Percentiles rank a stretch among this genome's conserved stretches.
These are phyloP conservation scores for Actinomortierella wolfii DNA, from an alignment of 371 early-diverging fungal genomes.

Conservation along the genomic window DNA sequence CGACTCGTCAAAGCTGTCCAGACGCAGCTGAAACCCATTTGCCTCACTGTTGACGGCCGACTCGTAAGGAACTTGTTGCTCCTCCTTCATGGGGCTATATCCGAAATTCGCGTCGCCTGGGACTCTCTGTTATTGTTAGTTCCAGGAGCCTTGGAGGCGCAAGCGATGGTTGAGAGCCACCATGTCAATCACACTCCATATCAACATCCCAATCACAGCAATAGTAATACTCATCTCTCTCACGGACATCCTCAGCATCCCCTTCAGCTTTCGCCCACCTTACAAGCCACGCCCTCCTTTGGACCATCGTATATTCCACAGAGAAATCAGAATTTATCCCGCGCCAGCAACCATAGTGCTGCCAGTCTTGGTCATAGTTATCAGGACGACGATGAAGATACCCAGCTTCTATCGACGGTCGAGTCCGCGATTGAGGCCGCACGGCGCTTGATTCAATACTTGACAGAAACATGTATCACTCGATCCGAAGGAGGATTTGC, in stretches of 20 bases:
- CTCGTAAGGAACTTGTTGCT: constrained; percentile 52
- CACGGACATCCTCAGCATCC: constrained; percentile 17
- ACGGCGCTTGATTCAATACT: constrained; percentile 29
- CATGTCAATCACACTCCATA: constrained; percentile 6
- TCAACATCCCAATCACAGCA: constrained; percentile 9
- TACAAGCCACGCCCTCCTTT: constrained; percentile 22
- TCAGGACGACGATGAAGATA: constrained; percentile 34
- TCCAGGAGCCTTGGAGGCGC: not conserved
- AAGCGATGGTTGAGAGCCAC: constrained; percentile 9
- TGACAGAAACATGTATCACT: constrained; percentile 36
- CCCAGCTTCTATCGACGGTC: constrained; percentile 24
- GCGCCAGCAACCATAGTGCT: constrained; percentile 32
- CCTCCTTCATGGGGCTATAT: constrained; percentile 53
- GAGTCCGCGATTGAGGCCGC: constrained; percentile 41
- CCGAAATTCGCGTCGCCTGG: constrained; percentile 60
- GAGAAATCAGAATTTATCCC: constrained; percentile 41
- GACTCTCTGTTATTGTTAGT: constrained; percentile 43
- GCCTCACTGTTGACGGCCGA: constrained; percentile 46
- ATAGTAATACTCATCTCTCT: constrained; percentile 2
- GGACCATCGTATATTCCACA: constrained; percentile 27
- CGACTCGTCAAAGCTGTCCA: constrained; percentile 39
- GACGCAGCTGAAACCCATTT: constrained; percentile 29
- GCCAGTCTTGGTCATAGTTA: constrained; percentile 18
- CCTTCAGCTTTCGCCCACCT: constrained; percentile 32
- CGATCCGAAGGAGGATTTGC: constrained; percentile 22